These are phyloP conservation scores for Penicillium rolfsii DNA, from an alignment of 2,329 filamentous ascomycete genomes.

Conservation along the genomic window DNA sequence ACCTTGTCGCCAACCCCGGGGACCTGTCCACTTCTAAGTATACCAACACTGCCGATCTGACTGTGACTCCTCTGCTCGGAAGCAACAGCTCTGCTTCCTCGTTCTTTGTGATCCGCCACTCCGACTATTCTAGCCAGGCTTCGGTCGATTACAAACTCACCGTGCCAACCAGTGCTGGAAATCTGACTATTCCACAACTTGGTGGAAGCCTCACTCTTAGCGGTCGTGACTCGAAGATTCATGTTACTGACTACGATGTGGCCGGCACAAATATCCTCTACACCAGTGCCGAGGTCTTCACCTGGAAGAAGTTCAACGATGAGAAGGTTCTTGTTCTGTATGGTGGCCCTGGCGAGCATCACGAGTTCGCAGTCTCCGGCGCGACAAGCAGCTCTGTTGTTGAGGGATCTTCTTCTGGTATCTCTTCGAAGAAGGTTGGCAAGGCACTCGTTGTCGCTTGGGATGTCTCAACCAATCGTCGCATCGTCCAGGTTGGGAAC, in stretches of 20 bases:
- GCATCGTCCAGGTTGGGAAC: slow-evolving; percentile 44
- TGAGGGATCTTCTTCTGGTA: slow-evolving; percentile 38
- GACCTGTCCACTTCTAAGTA: slow-evolving; percentile 47
- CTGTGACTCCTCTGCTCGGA: slow-evolving; percentile 65
- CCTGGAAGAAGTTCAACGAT: slow-evolving; percentile 61
- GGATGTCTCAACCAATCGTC: slow-evolving; percentile 56
- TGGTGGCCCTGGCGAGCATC: slow-evolving; percentile 44
- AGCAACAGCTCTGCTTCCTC: slow-evolving; percentile 52
- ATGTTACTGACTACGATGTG: slow-evolving; percentile 48
- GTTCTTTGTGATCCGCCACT: slow-evolving; percentile 68
- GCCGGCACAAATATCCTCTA: slow-evolving; percentile 47
- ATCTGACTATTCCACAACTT: slow-evolving; percentile 47
- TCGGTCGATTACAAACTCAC: slow-evolving; percentile 66
- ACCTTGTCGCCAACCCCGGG: slow-evolving; percentile 63
- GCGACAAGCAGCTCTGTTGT: slow-evolving; percentile 33
- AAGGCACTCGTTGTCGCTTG: slow-evolving; percentile 52
- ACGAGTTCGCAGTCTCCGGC: slow-evolving; percentile 46
- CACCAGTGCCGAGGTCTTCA: slow-evolving; percentile 51
- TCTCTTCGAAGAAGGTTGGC: slow-evolving; percentile 36
- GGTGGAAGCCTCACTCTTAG: slow-evolving; percentile 44
- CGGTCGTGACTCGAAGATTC: slow-evolving; percentile 51
- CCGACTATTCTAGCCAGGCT: slow-evolving; percentile 62
- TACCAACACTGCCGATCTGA: slow-evolving; percentile 57
- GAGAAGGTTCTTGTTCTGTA: slow-evolving; percentile 55
- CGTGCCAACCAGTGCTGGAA: slow-evolving; percentile 51